A percentile compares a stretch with the other conserved stretches of the same genome.
These are phyloP conservation scores for Biscutella laevigata DNA, from an alignment of 441 rosid genomes.

Conservation along the genomic window DNA sequence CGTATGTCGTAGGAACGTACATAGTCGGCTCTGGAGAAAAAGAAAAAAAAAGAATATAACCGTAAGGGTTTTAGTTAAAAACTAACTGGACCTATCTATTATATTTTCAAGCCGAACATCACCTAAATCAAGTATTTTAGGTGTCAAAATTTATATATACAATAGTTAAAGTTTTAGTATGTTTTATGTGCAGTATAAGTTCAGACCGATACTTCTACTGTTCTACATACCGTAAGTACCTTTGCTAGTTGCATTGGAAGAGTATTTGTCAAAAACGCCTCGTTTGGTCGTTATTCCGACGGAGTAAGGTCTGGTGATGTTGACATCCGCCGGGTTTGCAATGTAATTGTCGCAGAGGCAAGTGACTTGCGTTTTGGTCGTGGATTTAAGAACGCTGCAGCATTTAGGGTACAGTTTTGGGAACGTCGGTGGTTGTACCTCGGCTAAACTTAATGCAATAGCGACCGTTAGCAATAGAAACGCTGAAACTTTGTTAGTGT, in stretches of 20 bases:
- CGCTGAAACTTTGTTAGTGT: background rate
- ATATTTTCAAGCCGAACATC: no score
- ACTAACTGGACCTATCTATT: no score
- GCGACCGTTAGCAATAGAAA: slow-evolving; percentile 10
- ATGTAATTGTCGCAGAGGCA: slow-evolving; percentile 25
- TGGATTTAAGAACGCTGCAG: slow-evolving; percentile 22
- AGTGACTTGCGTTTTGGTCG: slow-evolving; percentile 16
- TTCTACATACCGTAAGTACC: no score
- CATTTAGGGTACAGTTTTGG: slow-evolving; percentile 18
- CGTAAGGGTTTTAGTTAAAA: no score
- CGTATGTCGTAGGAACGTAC: no score
- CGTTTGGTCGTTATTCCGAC: slow-evolving; percentile 19
- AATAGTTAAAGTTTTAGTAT: no score
- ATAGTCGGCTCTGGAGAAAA: no score
- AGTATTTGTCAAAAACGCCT: slow-evolving; percentile 19
- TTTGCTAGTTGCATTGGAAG: slow-evolving; percentile 15
- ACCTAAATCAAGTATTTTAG: no score
- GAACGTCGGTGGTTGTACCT: background rate
- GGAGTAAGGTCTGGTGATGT: slow-evolving; percentile 20
- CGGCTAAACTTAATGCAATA: background rate
- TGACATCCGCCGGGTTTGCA: slow-evolving; percentile 5
- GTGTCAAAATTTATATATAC: no score
- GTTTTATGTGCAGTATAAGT: no score
- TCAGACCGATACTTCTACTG: no score
- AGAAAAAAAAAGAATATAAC: no score